Evolutionary conservation across 495 filamentous ascomycete genomes (phyloP).

Genomic region (Aspergillus egyptiacus): DNA sequence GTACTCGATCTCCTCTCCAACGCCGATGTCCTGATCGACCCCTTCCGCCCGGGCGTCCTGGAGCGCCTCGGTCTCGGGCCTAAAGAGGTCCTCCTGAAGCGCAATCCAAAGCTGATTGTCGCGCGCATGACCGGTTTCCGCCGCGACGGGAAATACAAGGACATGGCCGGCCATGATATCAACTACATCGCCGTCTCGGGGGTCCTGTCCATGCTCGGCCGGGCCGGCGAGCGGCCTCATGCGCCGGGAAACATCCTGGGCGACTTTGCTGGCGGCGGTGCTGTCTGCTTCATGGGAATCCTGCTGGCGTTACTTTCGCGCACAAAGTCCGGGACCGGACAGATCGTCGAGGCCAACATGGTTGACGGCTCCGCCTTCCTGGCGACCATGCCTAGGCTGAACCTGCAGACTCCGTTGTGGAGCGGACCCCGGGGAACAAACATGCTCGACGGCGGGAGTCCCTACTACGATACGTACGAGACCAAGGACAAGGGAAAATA

Average conservation of each 20-base stretch:
- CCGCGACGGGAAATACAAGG: conserved; percentile 72
- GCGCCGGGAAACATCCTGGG: conserved; percentile 78
- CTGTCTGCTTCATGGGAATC: conserved; percentile 59
- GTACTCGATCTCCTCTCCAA: conserved; percentile 55
- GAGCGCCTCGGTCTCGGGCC: conserved; percentile 77
- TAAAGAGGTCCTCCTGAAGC: conserved; percentile 48
- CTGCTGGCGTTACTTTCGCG: conserved; percentile 41
- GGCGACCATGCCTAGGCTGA: conserved; percentile 66
- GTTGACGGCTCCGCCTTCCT: conserved; percentile 81
- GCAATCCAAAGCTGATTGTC: conserved; percentile 74
- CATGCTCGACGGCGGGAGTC: conserved; percentile 74
- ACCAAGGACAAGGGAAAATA: conserved; percentile 71
- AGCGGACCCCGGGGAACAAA: conserved; percentile 63
- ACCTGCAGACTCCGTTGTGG: conserved; percentile 53
- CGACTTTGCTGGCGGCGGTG: conserved; percentile 90
- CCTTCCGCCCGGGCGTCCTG: conserved; percentile 83
- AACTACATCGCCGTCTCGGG: conserved; percentile 92
- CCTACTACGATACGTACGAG: conserved; percentile 84
- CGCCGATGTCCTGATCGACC: conserved; percentile 83
- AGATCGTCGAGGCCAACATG: conserved; percentile 95
- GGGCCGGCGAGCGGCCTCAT: conserved; percentile 60
- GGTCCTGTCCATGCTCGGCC: conserved; percentile 68
- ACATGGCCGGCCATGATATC: conserved; percentile 97
- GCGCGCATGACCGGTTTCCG: conserved; percentile 86
- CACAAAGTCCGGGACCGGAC: conserved; percentile 56